A percentile compares a stretch with the other conserved stretches of the same genome.
These are phyloP conservation scores for Marasmius fiardii DNA, from an alignment of 1,284 basidiomycete species.

Conservation along the genomic window DNA sequence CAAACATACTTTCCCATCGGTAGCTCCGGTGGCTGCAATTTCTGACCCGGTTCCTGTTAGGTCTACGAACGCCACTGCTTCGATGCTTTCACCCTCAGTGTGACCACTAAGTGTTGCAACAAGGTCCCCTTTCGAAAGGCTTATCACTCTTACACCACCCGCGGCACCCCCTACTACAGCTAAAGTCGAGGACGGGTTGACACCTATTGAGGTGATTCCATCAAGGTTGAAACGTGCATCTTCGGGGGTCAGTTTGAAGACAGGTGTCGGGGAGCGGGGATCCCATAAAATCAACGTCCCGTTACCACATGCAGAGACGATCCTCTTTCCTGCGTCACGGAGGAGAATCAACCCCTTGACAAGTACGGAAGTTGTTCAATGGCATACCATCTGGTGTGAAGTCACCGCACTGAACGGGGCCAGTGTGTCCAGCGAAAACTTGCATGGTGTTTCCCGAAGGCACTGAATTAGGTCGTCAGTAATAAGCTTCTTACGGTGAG, in stretches of 20 bases:
- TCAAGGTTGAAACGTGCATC: slow-evolving; percentile 79
- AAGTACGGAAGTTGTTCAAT: background rate
- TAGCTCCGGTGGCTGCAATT: slow-evolving; percentile 84
- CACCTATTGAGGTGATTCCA: slow-evolving; percentile 82
- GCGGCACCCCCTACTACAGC: slow-evolving; percentile 86
- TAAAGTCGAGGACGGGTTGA: slow-evolving; percentile 83
- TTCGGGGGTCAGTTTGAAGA: slow-evolving; percentile 75
- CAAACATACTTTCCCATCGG: slow-evolving; percentile 91
- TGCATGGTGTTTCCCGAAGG: slow-evolving; percentile 94
- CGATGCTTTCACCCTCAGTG: slow-evolving; percentile 85
- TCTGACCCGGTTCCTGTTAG: slow-evolving; percentile 63
- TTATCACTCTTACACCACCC: slow-evolving; percentile 84
- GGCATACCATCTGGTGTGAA: slow-evolving; percentile 86
- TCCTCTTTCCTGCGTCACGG: slow-evolving; percentile 65
- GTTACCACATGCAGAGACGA: slow-evolving; percentile 85
- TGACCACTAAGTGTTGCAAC: slow-evolving; percentile 83
- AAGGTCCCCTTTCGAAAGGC: slow-evolving; percentile 83
- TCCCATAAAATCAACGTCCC: slow-evolving; percentile 92
- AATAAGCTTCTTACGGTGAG: slow-evolving; percentile 3
- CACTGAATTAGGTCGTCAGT: slow-evolving; percentile 48
- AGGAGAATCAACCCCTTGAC: slow-evolving; percentile 6
- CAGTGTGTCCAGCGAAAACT: slow-evolving; percentile 90
- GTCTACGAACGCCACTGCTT: slow-evolving; percentile 86
- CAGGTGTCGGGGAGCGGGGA: slow-evolving; percentile 72
- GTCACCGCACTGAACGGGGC: slow-evolving; percentile 82